Evolutionary conservation across 2,329 filamentous ascomycete species (phyloP), one percentile per base, ranked within the genome.

Genomic region (Sphaerulina vaccinii): DNA sequence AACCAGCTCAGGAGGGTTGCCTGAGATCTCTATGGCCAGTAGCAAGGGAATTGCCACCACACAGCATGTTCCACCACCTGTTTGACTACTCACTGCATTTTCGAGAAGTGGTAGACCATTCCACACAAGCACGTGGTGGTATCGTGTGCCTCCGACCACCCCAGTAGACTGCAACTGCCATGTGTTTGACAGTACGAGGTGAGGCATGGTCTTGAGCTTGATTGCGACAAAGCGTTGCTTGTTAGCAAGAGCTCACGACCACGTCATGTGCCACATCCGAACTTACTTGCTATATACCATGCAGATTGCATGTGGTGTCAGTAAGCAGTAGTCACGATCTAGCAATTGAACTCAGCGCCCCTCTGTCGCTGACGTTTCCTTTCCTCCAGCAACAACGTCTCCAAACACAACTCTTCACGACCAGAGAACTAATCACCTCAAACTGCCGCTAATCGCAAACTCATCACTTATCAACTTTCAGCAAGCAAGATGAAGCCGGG

Each of bases 261-360:
- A 27, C 45, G 45, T 49, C 45, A 49, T 49, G 45, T 49, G 18
- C 23, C 36, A 49, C 45, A 15, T 21, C 22, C 35, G 18, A 19
- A 19, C 36, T 32, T 16, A 41, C 24, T 41, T 49, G 45, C 13
- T 49, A 4, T 13, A 49, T 49, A 33, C 18, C 36, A 40, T 39
- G 45, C 13, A 24, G 19, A 21, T 41, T 32, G 11, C 35, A 2
- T 10, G n/a, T 32, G 19, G 16, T 10, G 33, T 27, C 13, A 16
- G n/a, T 24, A 18, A 38, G 35, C 33, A 16, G 16, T 38, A 16
- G 13, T 15, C 21, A 8, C 44, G 22, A 36, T 18, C 42, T 8
- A 2, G 23, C 8, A 6, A 11, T 40, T 5, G 38, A 40, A 24
- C 9, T 19, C 9, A 29, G 27, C 13, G n/a, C 16, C 16, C 4